Evolutionary conservation across 306 rosid species (phyloP), one percentile per base, ranked within the genome.

Genomic region (Cicer arietinum): DNA sequence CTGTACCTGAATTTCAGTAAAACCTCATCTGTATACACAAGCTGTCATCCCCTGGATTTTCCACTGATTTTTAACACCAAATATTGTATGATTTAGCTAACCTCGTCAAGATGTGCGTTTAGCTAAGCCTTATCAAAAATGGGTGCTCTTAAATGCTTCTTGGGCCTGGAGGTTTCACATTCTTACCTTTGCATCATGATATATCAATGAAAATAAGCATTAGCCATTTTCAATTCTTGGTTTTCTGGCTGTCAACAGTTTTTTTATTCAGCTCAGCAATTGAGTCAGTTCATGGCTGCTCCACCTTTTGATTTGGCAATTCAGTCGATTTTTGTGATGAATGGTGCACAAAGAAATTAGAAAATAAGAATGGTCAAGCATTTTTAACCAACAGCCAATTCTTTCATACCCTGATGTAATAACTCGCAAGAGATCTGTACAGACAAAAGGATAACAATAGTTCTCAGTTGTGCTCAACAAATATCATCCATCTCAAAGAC

Each of bases 381-480:
- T 16, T 46, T 20, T 57, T 45, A 20, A 16, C 61, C 2, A 61
- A 52, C 17, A 45, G 45, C 14, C 53, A 39, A 46, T 17, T 64
- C 37, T 53, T 53, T 63, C 44, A 17, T 17, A 60, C 46, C 37
- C 70, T 68, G 60, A 59, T 48, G 42, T 42, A 60, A 8, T 44
- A 61, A 18, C 7, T 44, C 18, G 61, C 58, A 44, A 51, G 1
- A 20, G 45, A 41, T 42, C 22, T 42, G 41, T 42, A 22, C 25
- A 66, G 10, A 67, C 44, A 51, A n/a, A 40, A 17, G 30, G 10
- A 67, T 16, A 44, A 17, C 65, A 60, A 17, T 7, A 16, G 6
- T 47, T 66, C 39, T 10, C 44, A 16, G 42, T 70, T n/a, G 42
- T 54, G 59, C 62, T 56, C 53, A 72, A 54, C 20, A 42, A 48